Percentiles rank a stretch among this genome's conserved stretches.
Conservation (phyloP, 2,329 filamentous ascomycete species). For the Mollisia scopiformis region DNA sequence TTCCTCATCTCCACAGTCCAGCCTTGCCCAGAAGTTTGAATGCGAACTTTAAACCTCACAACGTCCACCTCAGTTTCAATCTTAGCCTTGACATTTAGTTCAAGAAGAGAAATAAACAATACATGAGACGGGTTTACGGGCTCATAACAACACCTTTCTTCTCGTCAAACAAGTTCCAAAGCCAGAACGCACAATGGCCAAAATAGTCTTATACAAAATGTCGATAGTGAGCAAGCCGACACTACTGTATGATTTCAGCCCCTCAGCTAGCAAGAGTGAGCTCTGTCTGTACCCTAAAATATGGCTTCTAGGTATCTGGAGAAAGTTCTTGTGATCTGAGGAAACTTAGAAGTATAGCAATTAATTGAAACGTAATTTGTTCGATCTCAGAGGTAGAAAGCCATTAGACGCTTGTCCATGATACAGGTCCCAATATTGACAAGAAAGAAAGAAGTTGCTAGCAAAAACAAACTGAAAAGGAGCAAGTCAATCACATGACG, state of each 20-base stretch:
- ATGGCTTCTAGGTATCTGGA: too few relatives aligned
- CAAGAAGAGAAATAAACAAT: slow-evolving; percentile 28
- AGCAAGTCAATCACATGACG: not conserved
- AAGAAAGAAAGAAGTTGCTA: not conserved
- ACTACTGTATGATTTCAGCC: too few relatives aligned
- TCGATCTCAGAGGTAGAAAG: too few relatives aligned
- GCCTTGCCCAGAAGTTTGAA: slow-evolving; percentile 46
- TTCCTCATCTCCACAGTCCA: slow-evolving; percentile 37
- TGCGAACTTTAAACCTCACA: slow-evolving; percentile 49
- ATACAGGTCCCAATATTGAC: too few relatives aligned
- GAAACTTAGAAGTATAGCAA: too few relatives aligned
- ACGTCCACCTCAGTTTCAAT: slow-evolving; percentile 2
- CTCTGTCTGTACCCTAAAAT: too few relatives aligned
- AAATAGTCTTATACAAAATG: slow-evolving; percentile 39
- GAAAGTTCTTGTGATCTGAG: too few relatives aligned
- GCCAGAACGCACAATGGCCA: slow-evolving; percentile 32
- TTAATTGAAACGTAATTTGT: too few relatives aligned
- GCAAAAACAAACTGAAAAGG: not conserved
- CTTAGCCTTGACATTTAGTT: slow-evolving; percentile 18
- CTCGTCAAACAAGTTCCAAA: too few relatives aligned
- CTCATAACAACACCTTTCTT: slow-evolving; percentile 30
- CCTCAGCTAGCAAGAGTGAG: too few relatives aligned
- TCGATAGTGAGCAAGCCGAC: too few relatives aligned
- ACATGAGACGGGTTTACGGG: slow-evolving; percentile 33
- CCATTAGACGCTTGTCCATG: too few relatives aligned